Conservation (phyloP, 768 basidiomycete genomes). For the Agrocybe chaxingu region DNA sequence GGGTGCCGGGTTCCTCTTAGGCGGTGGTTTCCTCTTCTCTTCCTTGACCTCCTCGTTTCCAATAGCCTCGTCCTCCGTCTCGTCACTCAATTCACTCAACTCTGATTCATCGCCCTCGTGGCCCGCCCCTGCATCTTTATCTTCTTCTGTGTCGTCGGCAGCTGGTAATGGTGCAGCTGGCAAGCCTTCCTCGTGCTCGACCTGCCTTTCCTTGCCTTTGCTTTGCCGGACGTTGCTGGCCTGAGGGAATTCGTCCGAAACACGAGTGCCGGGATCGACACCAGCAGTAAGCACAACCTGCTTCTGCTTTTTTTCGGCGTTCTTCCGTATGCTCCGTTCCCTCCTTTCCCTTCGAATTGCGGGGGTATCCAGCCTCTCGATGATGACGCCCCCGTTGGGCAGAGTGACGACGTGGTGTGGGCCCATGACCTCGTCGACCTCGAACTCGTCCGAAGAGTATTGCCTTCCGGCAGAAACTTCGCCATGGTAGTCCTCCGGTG, state of each 20-base stretch:
- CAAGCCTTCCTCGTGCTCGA: not conserved
- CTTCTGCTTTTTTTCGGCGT: constrained; percentile 30
- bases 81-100: constrained; percentile 43
- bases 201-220: constrained; percentile 11
- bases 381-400: constrained; percentile 38
- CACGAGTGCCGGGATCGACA: not conserved
- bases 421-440: constrained; percentile 14
- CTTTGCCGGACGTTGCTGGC: constrained; percentile 2
- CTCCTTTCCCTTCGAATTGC: constrained; percentile 61
- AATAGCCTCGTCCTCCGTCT: constrained; percentile 22
- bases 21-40: not conserved
- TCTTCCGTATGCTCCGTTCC: constrained; percentile 49
- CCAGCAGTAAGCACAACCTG: constrained; percentile 10
- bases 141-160: constrained; percentile 1
- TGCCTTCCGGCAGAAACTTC: not conserved
- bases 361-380: constrained; percentile 74
- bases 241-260: constrained; percentile 16
- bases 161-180: not conserved
- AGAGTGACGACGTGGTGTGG: constrained; percentile 22
- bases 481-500: not conserved
- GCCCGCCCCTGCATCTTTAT: constrained; percentile 11
- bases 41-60: constrained; percentile 11
- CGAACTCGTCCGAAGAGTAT: not conserved
- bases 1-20: not conserved
- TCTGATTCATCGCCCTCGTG: constrained; percentile 31